Evolutionary conservation across 2,329 filamentous ascomycete species (phyloP).

Genomic region (Aspergillus chevalieri): DNA sequence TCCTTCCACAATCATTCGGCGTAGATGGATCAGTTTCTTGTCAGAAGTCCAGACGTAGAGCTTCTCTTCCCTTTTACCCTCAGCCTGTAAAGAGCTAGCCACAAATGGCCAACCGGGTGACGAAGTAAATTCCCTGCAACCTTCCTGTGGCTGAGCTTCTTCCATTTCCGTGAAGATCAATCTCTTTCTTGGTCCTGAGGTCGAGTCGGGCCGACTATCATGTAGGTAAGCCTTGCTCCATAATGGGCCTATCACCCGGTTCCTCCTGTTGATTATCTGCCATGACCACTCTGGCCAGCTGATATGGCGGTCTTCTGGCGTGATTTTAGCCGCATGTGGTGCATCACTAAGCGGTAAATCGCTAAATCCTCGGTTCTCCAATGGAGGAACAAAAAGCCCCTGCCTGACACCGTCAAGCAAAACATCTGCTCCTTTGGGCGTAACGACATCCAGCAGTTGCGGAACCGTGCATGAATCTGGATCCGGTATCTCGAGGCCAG

Average conservation of each 20-base stretch:
- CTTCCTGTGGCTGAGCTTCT: slow-evolving; percentile 22
- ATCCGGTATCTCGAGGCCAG: slow-evolving; percentile 50
- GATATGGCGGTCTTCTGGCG: slow-evolving; percentile 56
- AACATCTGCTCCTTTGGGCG: slow-evolving; percentile 61
- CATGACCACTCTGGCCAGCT: slow-evolving; percentile 52
- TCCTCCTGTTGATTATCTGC: slow-evolving; percentile 50
- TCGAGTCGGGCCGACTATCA: slow-evolving; percentile 11
- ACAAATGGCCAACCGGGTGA: slow-evolving; percentile 34
- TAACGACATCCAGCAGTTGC: slow-evolving; percentile 51
- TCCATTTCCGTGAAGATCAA: slow-evolving; percentile 34
- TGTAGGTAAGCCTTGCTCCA: slow-evolving; percentile 51
- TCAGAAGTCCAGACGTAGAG: slow-evolving; percentile 35
- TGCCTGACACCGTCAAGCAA: slow-evolving; percentile 60
- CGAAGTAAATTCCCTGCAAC: slow-evolving; percentile 20
- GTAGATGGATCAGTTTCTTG: slow-evolving; percentile 29
- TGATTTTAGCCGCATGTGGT: slow-evolving; percentile 67
- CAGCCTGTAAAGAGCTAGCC: slow-evolving; percentile 19
- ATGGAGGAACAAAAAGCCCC: slow-evolving; percentile 60
- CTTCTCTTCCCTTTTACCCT: slow-evolving; percentile 13
- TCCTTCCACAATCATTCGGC: slow-evolving; percentile 37
- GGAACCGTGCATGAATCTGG: slow-evolving; percentile 42
- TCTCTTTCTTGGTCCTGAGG: slow-evolving; percentile 25
- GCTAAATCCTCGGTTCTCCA: slow-evolving; percentile 19
- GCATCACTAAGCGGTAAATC: slow-evolving; percentile 10
- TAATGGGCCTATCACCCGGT: slow-evolving; percentile 57